A percentile compares a stretch with the other conserved stretches of the same genome.
Evolutionary conservation across 352 stramenopile species (phyloP).

Genomic region (Globisporangium alternatum): DNA sequence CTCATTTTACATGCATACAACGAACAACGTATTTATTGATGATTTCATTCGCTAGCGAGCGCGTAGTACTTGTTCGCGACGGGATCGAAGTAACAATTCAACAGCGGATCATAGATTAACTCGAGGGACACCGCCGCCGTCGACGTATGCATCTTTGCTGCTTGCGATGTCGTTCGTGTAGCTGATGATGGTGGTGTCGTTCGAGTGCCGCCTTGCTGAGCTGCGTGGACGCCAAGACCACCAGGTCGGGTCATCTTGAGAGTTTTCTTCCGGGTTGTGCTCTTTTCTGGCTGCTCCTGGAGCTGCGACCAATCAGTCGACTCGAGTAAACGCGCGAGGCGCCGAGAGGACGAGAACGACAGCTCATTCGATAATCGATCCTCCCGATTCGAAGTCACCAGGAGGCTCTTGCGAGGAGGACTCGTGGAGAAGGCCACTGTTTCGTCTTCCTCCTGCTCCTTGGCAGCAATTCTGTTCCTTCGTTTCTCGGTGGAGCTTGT

Average conservation of each 20-base stretch:
- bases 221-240: not conserved
- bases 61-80: slow-evolving; percentile 85
- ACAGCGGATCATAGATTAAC: slow-evolving; percentile 79
- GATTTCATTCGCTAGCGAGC: slow-evolving; percentile 23
- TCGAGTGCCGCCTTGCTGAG: not conserved
- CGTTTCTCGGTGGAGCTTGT: not conserved
- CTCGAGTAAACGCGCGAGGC: slow-evolving; percentile 58
- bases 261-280: not conserved
- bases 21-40: slow-evolving; percentile 35
- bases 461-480: not conserved
- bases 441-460: not conserved
- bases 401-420: not conserved
- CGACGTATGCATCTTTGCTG: not conserved
- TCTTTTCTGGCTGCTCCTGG: not conserved
- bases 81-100: slow-evolving; percentile 84
- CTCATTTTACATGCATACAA: slow-evolving; percentile 5
- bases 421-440: slow-evolving; percentile 8
- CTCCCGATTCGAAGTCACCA: not conserved
- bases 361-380: not conserved
- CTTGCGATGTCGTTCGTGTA: not conserved
- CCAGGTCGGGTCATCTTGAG: not conserved
- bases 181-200: not conserved
- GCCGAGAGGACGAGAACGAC: slow-evolving; percentile 36
- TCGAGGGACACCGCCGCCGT: slow-evolving; percentile 34
- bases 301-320: slow-evolving; percentile 59